A percentile compares a stretch with the other conserved stretches of the same genome.
phyloP scores from a whole-genome alignment of 164 flowering plant genomes.

The Aristolochia contorta region DNA sequence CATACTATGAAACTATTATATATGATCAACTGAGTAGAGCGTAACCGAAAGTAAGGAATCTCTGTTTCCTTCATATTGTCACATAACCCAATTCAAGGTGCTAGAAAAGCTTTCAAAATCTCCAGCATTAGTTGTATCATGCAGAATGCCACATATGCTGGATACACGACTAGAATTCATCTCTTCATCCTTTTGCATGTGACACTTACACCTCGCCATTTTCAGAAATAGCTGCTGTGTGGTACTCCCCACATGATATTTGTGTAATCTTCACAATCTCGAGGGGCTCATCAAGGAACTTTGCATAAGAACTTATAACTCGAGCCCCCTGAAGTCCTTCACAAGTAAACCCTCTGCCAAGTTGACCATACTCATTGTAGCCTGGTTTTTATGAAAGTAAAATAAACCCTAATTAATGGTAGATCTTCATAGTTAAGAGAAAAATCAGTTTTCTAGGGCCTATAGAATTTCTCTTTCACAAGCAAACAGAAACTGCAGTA shows the following conservation, averaged over 20 bases:
- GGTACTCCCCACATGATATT: constrained; percentile 99
- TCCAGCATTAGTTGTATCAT: constrained; percentile 19
- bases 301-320: constrained; percentile 62
- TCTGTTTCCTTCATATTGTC: constrained; percentile 16
- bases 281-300: constrained; percentile 90
- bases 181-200: constrained; percentile 28
- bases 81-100: constrained; percentile 17
- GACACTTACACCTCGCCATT: constrained; percentile 96
- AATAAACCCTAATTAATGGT: constrained; percentile 6
- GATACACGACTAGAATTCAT: constrained; percentile 13
- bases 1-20: background rate
- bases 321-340: constrained; percentile 96
- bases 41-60: constrained; percentile 21
- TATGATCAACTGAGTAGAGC: constrained; percentile 2
- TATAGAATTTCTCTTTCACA: too few relatives aligned
- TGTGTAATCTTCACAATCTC: constrained; percentile 86
- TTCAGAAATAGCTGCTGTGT: constrained; percentile 89
- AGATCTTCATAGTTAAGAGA: too few relatives aligned
- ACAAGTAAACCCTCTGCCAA: constrained; percentile 94
- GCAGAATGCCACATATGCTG: constrained; percentile 28
- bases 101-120: constrained; percentile 17
- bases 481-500: too few relatives aligned
- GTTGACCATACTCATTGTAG: constrained; percentile 98
- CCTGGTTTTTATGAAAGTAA: constrained; percentile 62
- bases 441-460: too few relatives aligned